Evolutionary conservation across 192 early-diverging fungal genomes (phyloP).

Genomic region (Podila horticola): DNA sequence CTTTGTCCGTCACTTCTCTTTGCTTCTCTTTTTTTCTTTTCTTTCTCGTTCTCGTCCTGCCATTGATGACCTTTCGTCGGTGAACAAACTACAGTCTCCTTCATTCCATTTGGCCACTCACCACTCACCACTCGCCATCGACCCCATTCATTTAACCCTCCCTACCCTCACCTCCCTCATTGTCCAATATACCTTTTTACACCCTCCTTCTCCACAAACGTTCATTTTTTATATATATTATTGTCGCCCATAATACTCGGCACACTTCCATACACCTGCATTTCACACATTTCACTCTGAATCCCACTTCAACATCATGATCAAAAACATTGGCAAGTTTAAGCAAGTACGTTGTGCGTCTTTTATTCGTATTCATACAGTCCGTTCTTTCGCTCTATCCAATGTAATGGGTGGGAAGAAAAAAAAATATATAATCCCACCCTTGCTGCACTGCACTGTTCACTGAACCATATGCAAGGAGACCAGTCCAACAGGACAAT

Average conservation of each 20-base stretch:
- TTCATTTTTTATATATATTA: not conserved
- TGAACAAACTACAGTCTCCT: not conserved
- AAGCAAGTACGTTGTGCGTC: conserved; percentile 43
- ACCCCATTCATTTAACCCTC: no score
- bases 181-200: not conserved
- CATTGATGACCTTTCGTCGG: not conserved
- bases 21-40: not conserved
- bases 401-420: no score
- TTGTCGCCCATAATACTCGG: not conserved
- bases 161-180: not conserved
- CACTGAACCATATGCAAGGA: not conserved
- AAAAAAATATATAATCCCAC: no score
- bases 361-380: not conserved
- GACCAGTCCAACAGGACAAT: not conserved
- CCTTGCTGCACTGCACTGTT: no score
- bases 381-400: not conserved
- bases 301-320: conserved; percentile 18
- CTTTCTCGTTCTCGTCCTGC: not conserved
- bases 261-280: not conserved
- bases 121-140: no score
- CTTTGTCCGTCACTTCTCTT: not conserved
- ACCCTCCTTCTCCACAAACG: not conserved
- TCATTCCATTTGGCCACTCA: not conserved
- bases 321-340: conserved; percentile 50
- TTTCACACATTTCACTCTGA: not conserved